Conservation (phyloP, 495 filamentous ascomycete genomes). For the Lindgomyces ingoldianus region DNA sequence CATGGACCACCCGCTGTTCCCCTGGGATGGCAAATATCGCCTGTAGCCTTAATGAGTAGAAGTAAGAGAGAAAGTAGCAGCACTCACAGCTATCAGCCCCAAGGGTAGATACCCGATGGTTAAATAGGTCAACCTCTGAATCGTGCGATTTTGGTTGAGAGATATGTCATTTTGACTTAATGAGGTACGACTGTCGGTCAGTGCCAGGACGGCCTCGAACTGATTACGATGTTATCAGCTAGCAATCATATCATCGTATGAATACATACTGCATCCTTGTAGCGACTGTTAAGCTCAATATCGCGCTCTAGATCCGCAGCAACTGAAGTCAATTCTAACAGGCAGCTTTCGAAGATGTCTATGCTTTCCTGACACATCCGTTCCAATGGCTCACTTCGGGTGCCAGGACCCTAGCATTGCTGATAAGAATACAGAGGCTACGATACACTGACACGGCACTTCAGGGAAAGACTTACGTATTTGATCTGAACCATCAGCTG, state of each 20-base stretch:
- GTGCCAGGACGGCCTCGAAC: constrained; percentile 15
- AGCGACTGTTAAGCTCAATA: constrained; percentile 12
- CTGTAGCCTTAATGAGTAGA: neutral
- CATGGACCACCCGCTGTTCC: neutral
- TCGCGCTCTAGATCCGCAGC: neutral
- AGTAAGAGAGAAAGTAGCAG: neutral
- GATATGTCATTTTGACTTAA: too few relatives aligned
- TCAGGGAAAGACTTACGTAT: neutral
- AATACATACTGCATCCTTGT: constrained; percentile 7
- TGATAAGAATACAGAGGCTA: neutral
- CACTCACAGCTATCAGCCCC: constrained; percentile 12
- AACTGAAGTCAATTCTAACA: neutral
- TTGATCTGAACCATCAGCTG: constrained; percentile 4
- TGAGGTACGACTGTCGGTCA: constrained; percentile 14
- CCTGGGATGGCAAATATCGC: constrained; percentile 11
- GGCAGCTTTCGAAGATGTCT: neutral
- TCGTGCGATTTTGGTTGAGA: constrained; percentile 2
- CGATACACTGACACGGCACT: neutral
- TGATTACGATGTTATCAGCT: neutral
- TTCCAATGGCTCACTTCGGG: constrained; percentile 8
- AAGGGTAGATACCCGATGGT: constrained; percentile 16
- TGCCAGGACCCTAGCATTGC: constrained; percentile 1
- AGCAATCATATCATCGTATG: neutral
- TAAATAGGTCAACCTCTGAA: constrained; percentile 15
- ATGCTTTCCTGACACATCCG: neutral